These are phyloP conservation scores for Earliella scabrosa DNA, from an alignment of 1,284 basidiomycete genomes.

Conservation along the genomic window DNA sequence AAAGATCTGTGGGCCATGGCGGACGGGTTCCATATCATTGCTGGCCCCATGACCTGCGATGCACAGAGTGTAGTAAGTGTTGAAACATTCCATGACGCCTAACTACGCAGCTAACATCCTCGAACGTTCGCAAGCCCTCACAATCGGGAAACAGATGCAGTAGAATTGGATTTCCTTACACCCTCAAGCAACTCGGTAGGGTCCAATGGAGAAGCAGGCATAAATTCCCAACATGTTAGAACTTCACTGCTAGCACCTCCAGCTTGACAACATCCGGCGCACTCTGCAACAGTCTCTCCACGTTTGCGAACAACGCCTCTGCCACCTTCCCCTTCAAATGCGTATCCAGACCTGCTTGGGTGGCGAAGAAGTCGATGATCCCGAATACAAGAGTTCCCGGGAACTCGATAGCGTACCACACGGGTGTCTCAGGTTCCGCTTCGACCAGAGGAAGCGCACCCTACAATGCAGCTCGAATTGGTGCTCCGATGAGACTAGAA, in stretches of 20 bases:
- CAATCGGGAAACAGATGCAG: too few relatives aligned
- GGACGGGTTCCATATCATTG: too few relatives aligned
- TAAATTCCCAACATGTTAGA: not conserved
- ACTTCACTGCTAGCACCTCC: conserved; percentile 39
- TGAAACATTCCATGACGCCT: not conserved
- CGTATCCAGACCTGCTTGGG: conserved; percentile 37
- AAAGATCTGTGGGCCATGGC: conserved; percentile 4
- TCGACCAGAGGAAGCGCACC: conserved; percentile 41
- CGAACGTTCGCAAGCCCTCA: too few relatives aligned
- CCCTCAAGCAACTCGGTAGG: not conserved
- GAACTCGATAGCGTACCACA: conserved; percentile 46
- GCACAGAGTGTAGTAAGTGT: too few relatives aligned
- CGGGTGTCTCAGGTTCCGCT: conserved; percentile 38
- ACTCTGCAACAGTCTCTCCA: conserved; percentile 37
- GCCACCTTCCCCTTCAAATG: conserved; percentile 44
- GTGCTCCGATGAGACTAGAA: not conserved
- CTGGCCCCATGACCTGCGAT: too few relatives aligned
- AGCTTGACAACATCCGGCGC: conserved; percentile 39
- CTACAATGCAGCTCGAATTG: conserved; percentile 15
- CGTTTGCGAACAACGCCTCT: conserved; percentile 40
- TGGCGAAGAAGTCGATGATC: conserved; percentile 44
- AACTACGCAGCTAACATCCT: too few relatives aligned
- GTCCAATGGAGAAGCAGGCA: not conserved
- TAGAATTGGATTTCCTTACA: too few relatives aligned
- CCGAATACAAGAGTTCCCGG: conserved; percentile 43